Base-by-base conservation (phyloP, 2,329 filamentous ascomycete genomes). In the Fusarium marasasianum region DNA sequence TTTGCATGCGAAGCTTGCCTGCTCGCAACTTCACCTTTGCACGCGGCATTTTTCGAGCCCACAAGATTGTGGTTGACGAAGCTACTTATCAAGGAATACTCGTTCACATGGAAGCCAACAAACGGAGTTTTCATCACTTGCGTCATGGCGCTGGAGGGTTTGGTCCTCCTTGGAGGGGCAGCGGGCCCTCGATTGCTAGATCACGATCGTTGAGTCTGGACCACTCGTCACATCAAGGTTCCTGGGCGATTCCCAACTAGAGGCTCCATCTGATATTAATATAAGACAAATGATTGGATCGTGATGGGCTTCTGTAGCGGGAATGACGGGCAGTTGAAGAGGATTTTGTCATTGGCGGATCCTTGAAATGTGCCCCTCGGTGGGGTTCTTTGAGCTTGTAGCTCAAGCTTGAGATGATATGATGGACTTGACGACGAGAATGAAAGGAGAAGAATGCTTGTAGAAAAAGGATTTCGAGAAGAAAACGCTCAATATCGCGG, bases 241-340 rank as follows among this genome's bases (percentile, higher is more conserved):
- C 60, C 66, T 64, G 69, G 57, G 14, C 45, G 55, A 69, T 65
- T 66, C 37, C 24, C 33, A 47, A 58, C 29, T 51, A 48, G 45
- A 66, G 69, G 59, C 66, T 66, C 75, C 73, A 68, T 74, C 45
- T 45, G 66, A 71, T 70, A 70, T 71, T 68, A 72, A 71, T 74
- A 62, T 66, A 55, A 66, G 57, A 35, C 41, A 62, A 33, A 38
- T 73, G 57, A 78, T 78, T 78, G 76, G 76, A 51, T 60, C 58
- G 47, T 61, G n/a, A 33, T 20, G 57, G 70, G 64, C n/a, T 41
- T 54, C 37, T 62, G 40, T 41, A 47, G 67, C 43, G 60, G 66
- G 66, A 59, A 74, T 71, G 71, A 69, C 65, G 67, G 64, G 61
- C 59, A 63, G 64, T 63, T 53, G 55, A 57, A 45, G 45, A 48